Evolutionary conservation across 2,329 filamentous ascomycete species (phyloP), one percentile per base, ranked within the genome.

Genomic region (Trichoderma polysporum): DNA sequence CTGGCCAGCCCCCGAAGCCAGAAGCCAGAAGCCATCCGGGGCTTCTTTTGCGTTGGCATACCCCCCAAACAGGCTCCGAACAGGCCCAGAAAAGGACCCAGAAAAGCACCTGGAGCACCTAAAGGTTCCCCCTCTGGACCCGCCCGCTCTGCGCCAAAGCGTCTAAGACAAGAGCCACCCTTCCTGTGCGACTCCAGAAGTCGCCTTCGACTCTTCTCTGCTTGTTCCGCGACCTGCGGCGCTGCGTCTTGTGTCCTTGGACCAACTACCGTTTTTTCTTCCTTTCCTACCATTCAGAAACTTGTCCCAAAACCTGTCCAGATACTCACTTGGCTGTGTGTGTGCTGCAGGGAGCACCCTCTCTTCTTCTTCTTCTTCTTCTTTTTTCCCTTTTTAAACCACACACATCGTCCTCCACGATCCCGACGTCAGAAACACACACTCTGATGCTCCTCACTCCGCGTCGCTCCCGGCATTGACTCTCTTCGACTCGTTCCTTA

Each of bases 131-230:
- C 58, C 65, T 49, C 58, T 35, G 35, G 67, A 68, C 67, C 67
- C 67, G 67, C 67, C 67, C 67, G 33, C 67, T 60, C n/a, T 65
- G 66, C 66, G 66, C 66, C 66, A 68, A 65, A n/a, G 60, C 52
- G 53, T 67, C 66, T 67, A 56, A 56, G 53, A 65, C 66, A 62
- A 67, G 65, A 67, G 37, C 65, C 58, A 61, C 67, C 67, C 66
- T 61, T 58, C 66, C 41, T 52, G 65, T 67, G 58, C 65, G 53
- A 67, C 65, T 57, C 52, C 35, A 67, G 63, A 66, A 62, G 58
- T 67, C 65, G 65, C 65, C 65, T 67, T 63, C 49, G 58, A 64
- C 59, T 65, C 54, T 47, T 65, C 60, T 65, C 66, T 65, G 63
- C 59, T 65, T 64, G 61, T 64, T 64, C 61, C 61, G 61, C 61